Percentiles rank a stretch among this genome's conserved stretches.
Evolutionary conservation across 495 filamentous ascomycete species (phyloP).

Genomic region (Glutinoglossum americanum): DNA sequence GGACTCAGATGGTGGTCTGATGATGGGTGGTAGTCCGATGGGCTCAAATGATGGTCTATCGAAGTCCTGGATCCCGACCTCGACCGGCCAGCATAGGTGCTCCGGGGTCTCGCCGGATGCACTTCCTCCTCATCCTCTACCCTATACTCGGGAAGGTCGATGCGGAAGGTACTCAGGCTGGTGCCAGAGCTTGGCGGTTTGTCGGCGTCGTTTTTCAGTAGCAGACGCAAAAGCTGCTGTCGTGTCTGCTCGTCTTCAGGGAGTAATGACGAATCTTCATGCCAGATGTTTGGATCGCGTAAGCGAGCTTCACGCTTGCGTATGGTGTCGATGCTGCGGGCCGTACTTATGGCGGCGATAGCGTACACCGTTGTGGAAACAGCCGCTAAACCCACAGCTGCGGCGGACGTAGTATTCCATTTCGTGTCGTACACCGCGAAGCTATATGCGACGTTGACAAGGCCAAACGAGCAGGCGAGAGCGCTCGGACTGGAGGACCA

Average conservation of each 20-base stretch:
- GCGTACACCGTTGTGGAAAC: not conserved
- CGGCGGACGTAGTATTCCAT: not conserved
- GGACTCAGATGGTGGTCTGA: not conserved
- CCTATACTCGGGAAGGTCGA: not conserved
- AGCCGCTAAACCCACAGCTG: not conserved
- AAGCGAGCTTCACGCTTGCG: not conserved
- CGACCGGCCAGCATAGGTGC: not conserved
- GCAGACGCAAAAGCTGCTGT: not conserved
- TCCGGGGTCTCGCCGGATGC: not conserved
- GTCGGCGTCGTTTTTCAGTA: not conserved
- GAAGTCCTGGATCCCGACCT: not conserved
- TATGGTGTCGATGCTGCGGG: not conserved
- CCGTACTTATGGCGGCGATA: not conserved
- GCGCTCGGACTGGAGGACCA: not conserved
- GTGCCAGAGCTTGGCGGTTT: not conserved
- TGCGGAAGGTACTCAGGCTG: not conserved
- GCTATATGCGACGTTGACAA: slow-evolving; percentile 19
- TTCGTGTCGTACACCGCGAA: slow-evolving; percentile 10
- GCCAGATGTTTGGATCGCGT: not conserved
- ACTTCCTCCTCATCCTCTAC: not conserved
- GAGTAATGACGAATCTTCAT: not conserved
- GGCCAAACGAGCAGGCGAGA: not conserved
- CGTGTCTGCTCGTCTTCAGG: not conserved
- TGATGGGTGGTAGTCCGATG: not conserved
- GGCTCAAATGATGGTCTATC: not conserved